Conservation (phyloP, 257 asterid species). For the Primulina huaijiensis region DNA sequence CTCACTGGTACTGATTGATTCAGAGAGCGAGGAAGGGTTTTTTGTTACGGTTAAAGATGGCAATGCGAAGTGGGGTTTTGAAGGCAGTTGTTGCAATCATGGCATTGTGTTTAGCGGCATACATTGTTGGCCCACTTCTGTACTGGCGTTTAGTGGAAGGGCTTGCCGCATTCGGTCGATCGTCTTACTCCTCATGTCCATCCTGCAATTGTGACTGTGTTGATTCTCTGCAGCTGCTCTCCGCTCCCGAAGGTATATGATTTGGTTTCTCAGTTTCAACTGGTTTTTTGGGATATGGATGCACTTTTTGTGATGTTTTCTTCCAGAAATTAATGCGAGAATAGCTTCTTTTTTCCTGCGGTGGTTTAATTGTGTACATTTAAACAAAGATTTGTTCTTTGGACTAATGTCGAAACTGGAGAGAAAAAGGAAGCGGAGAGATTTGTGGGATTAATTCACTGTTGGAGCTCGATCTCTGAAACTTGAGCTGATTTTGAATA, state of each 20-base stretch:
- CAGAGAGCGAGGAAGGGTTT: not conserved
- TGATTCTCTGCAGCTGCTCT: slow-evolving; percentile 56
- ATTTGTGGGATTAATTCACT: not conserved
- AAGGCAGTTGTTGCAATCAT: slow-evolving; percentile 49
- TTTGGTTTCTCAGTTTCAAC: slow-evolving; percentile 26
- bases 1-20: not conserved
- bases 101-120: slow-evolving; percentile 62
- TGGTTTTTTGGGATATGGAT: not conserved
- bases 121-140: slow-evolving; percentile 86
- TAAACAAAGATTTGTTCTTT: not conserved
- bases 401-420: not conserved
- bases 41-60: slow-evolving; percentile 35
- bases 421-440: not conserved
- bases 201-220: slow-evolving; percentile 71
- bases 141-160: slow-evolving; percentile 84
- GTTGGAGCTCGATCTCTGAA: not conserved
- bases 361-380: not conserved
- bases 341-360: not conserved
- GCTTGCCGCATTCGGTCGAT: slow-evolving; percentile 45
- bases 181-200: slow-evolving; percentile 62
- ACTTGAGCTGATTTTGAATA: not conserved
- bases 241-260: slow-evolving; percentile 65
- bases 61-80: slow-evolving; percentile 50
- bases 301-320: not conserved
- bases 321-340: not conserved